These are phyloP conservation scores for Danielozyma ontarioensis DNA, from an alignment of 805 yeast genomes.

Conservation along the genomic window DNA sequence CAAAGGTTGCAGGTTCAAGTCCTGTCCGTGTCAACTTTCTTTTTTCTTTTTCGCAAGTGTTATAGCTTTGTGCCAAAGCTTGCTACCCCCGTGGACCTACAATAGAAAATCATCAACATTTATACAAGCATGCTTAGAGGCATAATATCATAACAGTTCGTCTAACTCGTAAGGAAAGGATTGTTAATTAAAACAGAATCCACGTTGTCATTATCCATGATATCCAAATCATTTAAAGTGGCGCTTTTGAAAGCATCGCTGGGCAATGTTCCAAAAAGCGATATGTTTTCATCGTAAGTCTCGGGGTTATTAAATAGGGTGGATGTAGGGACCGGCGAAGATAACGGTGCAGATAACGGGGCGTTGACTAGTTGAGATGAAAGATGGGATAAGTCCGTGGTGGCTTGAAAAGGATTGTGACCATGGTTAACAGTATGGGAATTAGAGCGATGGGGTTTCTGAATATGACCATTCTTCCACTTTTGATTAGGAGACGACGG, in stretches of 20 bases:
- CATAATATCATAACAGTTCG: too few relatives aligned
- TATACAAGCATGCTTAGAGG: too few relatives aligned
- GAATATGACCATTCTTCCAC: conserved; percentile 13
- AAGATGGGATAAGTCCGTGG: not conserved
- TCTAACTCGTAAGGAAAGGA: conserved; percentile 4
- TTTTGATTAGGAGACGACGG: conserved; percentile 8
- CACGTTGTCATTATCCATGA: conserved; percentile 9
- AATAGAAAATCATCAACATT: too few relatives aligned
- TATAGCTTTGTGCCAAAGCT: too few relatives aligned
- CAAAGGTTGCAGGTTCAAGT: conserved; percentile 1
- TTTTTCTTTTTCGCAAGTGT: not conserved
- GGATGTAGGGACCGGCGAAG: too few relatives aligned
- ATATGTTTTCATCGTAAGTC: not conserved
- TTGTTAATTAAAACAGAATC: conserved; percentile 7
- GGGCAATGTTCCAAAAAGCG: conserved; percentile 4
- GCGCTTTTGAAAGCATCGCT: conserved; percentile 8
- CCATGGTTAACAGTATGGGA: too few relatives aligned
- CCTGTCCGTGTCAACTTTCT: conserved; percentile 1
- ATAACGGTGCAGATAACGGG: too few relatives aligned
- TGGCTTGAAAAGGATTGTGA: not conserved
- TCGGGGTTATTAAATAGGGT: too few relatives aligned
- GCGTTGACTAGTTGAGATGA: too few relatives aligned
- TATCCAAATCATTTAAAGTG: conserved; percentile 7
- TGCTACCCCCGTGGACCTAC: too few relatives aligned
- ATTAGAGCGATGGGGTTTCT: conserved; percentile 12